Conservation (phyloP, 1,139 yeast species). For the Saccharomyces pastorianus region DNA sequence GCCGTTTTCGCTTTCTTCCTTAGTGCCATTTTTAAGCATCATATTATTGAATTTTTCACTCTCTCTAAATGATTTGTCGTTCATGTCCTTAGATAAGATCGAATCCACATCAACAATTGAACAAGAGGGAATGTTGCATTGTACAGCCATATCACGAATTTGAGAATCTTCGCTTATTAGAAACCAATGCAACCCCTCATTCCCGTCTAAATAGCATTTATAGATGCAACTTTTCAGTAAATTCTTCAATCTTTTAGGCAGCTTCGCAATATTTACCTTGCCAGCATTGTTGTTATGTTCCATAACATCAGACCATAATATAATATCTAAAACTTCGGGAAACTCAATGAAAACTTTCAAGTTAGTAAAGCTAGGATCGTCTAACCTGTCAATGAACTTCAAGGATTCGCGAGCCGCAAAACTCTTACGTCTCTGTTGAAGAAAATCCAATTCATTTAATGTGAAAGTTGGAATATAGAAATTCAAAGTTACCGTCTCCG, state of each 20-base stretch:
- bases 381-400: slow-evolving; percentile 23
- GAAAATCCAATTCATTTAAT: slow-evolving; percentile 25
- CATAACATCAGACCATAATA: slow-evolving; percentile 25
- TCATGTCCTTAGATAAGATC: slow-evolving; percentile 21
- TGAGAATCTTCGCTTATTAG: slow-evolving; percentile 26
- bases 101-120: slow-evolving; percentile 28
- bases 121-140: slow-evolving; percentile 24
- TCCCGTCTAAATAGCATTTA: slow-evolving; percentile 22
- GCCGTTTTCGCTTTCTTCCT: slow-evolving; percentile 19
- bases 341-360: slow-evolving; percentile 24
- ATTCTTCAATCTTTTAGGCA: slow-evolving; percentile 25
- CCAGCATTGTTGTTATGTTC: slow-evolving; percentile 11
- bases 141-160: slow-evolving; percentile 20
- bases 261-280: slow-evolving; percentile 5
- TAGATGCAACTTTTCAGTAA: slow-evolving; percentile 27
- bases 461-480: slow-evolving; percentile 29
- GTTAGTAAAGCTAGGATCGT: slow-evolving; percentile 5
- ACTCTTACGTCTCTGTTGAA: slow-evolving; percentile 21
- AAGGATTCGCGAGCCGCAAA: slow-evolving; percentile 26
- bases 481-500: slow-evolving; percentile 13
- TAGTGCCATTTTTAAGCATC: slow-evolving; percentile 18
- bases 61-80: slow-evolving; percentile 20
- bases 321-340: slow-evolving; percentile 24
- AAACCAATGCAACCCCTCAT: slow-evolving; percentile 23
- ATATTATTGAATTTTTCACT: slow-evolving; percentile 23